A percentile compares a stretch with the other conserved stretches of the same genome.
Evolutionary conservation across 768 basidiomycete genomes (phyloP).

Genomic region (Boletus rufocinnamomeus): DNA sequence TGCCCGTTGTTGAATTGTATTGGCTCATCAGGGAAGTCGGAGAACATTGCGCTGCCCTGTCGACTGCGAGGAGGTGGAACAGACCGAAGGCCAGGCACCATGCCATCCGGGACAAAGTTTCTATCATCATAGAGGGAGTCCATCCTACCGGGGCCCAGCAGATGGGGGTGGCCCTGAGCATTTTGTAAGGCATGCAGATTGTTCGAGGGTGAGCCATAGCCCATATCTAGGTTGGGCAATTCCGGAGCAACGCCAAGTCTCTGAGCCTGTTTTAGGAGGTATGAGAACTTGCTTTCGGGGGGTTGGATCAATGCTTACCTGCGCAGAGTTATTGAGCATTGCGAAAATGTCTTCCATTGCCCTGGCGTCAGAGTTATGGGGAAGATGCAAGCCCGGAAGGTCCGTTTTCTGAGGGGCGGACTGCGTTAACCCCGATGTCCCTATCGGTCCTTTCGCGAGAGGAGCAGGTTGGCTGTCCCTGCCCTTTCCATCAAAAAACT

Average conservation of each 20-base stretch:
- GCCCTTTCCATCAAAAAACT: conserved; percentile 79
- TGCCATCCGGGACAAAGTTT: conserved; percentile 78
- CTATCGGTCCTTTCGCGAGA: conserved; percentile 41
- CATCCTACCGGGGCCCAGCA: conserved; percentile 47
- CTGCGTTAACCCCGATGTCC: conserved; percentile 46
- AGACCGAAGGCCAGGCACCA: conserved; percentile 82
- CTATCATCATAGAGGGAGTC: conserved; percentile 78
- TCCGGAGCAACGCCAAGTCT: conserved; percentile 29
- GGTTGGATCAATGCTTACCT: conserved; percentile 47
- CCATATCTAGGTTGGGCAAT: conserved; percentile 24
- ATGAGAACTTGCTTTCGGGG: conserved; percentile 8
- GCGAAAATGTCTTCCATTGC: conserved; percentile 81
- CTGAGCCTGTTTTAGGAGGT: conserved; percentile 28
- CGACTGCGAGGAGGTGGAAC: conserved; percentile 62
- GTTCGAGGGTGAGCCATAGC: conserved; percentile 26
- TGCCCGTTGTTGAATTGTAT: conserved; percentile 61
- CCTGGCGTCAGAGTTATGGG: conserved; percentile 50
- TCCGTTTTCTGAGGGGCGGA: conserved; percentile 53
- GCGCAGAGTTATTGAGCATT: conserved; percentile 75
- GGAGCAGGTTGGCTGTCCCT: conserved; percentile 42
- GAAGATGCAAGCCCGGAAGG: conserved; percentile 33
- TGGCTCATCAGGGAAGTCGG: conserved; percentile 65
- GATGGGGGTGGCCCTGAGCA: conserved; percentile 43
- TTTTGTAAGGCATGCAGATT: conserved; percentile 44
- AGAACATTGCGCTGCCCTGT: conserved; percentile 52